These are phyloP conservation scores for Monascus purpureus DNA, from an alignment of 495 filamentous ascomycete species.

Conservation along the genomic window DNA sequence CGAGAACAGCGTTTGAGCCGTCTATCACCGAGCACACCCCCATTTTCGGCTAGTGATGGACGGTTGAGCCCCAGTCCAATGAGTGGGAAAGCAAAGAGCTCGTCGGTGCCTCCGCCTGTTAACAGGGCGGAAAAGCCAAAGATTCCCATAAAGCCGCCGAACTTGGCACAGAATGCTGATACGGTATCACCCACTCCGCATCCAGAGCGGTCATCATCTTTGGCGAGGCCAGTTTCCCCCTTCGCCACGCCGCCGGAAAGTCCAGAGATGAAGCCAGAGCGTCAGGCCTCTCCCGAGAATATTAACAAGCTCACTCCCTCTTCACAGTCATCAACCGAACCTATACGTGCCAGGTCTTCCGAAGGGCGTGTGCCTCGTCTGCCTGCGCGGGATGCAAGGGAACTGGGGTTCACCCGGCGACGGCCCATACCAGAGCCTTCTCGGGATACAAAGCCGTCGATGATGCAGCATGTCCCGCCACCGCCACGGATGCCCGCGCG, in stretches of 20 bases:
- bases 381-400: slow-evolving; percentile 12
- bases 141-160: slow-evolving; percentile 37
- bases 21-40: slow-evolving; percentile 29
- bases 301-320: slow-evolving; percentile 4
- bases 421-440: slow-evolving; percentile 15
- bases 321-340: slow-evolving; percentile 12
- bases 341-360: slow-evolving; percentile 12
- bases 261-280: slow-evolving; percentile 37
- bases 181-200: slow-evolving; percentile 20
- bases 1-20: slow-evolving; percentile 35
- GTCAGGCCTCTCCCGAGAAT: slow-evolving; percentile 6
- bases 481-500: slow-evolving; percentile 11
- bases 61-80: slow-evolving; percentile 11
- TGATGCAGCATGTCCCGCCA: slow-evolving; percentile 14
- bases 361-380: slow-evolving; percentile 13
- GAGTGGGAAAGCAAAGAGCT: slow-evolving; percentile 25
- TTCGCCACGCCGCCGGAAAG: slow-evolving; percentile 85
- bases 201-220: slow-evolving; percentile 18
- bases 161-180: slow-evolving; percentile 21
- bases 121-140: slow-evolving; percentile 77
- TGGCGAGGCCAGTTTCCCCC: slow-evolving; percentile 52
- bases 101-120: slow-evolving; percentile 50
- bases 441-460: slow-evolving; percentile 17
- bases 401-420: slow-evolving; percentile 15
- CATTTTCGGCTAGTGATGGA: slow-evolving; percentile 8